These are phyloP conservation scores for Coleophoma crateriformis DNA, from an alignment of 2,329 filamentous ascomycete species.

Conservation along the genomic window DNA sequence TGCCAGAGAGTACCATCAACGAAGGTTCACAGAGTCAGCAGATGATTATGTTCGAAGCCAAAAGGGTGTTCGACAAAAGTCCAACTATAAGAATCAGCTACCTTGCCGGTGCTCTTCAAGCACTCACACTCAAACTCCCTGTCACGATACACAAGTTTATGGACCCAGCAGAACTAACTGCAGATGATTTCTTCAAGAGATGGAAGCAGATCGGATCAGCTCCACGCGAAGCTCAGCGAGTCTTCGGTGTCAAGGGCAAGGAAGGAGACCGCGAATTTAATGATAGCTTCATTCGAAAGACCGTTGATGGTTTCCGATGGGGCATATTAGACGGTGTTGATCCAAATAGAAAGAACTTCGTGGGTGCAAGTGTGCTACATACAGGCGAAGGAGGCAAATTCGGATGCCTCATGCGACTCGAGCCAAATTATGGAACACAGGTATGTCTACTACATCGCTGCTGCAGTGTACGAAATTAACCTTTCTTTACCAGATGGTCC, in stretches of 20 bases:
- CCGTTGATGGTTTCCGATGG: constrained; percentile 85
- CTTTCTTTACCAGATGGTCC: constrained; percentile 72
- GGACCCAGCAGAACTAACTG: constrained; percentile 79
- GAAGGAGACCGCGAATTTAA: constrained; percentile 59
- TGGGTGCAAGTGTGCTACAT: constrained; percentile 83
- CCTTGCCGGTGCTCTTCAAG: constrained; percentile 87
- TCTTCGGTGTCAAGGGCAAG: constrained; percentile 63
- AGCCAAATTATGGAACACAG: constrained; percentile 89
- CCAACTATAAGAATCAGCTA: constrained; percentile 95
- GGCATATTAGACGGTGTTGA: constrained; percentile 81
- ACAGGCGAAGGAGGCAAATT: constrained; percentile 83
- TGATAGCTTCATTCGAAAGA: constrained; percentile 63
- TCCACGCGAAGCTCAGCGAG: constrained; percentile 80
- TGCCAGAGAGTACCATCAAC: constrained; percentile 76
- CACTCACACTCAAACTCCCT: constrained; percentile 84
- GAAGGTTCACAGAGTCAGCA: constrained; percentile 80
- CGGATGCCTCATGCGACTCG: constrained; percentile 85
- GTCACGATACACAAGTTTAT: constrained; percentile 93
- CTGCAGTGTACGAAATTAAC: neutral
- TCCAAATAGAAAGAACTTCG: constrained; percentile 88
- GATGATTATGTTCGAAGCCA: constrained; percentile 90
- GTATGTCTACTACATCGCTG: constrained; percentile 45
- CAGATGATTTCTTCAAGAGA: constrained; percentile 96
- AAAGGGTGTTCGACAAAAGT: constrained; percentile 72
- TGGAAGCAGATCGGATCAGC: constrained; percentile 97